Base-by-base conservation (phyloP, 2,329 filamentous ascomycete species). In the Acarospora socialis region DNA sequence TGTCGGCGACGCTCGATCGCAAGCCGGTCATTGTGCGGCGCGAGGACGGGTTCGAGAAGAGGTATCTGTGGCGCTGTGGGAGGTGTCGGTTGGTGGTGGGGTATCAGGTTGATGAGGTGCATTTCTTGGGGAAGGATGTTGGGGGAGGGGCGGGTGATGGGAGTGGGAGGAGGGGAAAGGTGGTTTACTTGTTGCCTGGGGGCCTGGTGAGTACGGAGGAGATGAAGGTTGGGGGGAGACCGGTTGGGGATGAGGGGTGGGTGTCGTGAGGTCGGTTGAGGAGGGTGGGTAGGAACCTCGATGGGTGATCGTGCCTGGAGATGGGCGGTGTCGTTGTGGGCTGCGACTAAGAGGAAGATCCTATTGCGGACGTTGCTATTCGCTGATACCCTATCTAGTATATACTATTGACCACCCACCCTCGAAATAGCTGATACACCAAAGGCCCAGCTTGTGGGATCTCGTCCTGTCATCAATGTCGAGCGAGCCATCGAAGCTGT, bases 1-100 rank as follows among this genome's bases (percentile, higher is more conserved):
- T 67, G 0, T 61, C 58, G 2, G 61, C 66, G 0, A 46, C 55
- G 2, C 52, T 55, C 0, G 67, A 71, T 36, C 49, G 55, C 1
- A 62, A 60, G 22, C 50, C 65, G 4, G 59, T 62, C 7, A 53
- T 77, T 0, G 55, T 77, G 5, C 56, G 65, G 1, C 58, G 66
- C 7, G 62, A 66, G 39, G 69, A 77, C 36, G 77, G 76, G 4
- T 79, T 79, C 39, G 77, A 81, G 56, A 79, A 77, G 57, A 54
- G 77, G 12, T 58, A 66, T 35, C 43, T 71, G 4, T 57, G 69
- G 40, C 58, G 66, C 14, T 81, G 77, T 52, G 63, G 59, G 8
- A 55, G 75, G 34, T 81, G 77, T 55, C 58, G 61, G 19, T 48
- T 77, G 17, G 60, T 68, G 1, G 58, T 78, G 26, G 76, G 70